Evolutionary conservation across 2,329 filamentous ascomycete genomes (phyloP).

Genomic region (Arthroderma sp.): DNA sequence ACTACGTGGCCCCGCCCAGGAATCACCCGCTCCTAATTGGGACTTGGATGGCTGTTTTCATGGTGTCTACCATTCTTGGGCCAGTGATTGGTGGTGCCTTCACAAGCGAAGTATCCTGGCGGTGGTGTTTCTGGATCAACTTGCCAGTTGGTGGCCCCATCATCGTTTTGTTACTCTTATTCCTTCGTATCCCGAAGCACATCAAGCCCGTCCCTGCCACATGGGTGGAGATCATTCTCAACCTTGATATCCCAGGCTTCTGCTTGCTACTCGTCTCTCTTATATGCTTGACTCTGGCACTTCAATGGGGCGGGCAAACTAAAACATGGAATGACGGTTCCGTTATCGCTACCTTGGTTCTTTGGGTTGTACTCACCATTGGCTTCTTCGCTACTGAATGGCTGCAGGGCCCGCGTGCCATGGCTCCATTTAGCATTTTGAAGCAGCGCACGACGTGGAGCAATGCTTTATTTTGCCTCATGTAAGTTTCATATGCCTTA

Average conservation of each 20-base stretch:
- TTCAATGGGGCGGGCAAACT: conserved; percentile 16
- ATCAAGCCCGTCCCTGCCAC: conserved; percentile 4
- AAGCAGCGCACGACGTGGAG: conserved; percentile 6
- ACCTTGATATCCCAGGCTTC: conserved; percentile 15
- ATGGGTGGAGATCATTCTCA: conserved; percentile 9
- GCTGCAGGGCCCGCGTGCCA: conserved; percentile 5
- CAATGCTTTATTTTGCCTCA: conserved; percentile 6
- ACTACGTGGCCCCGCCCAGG: conserved; percentile 4
- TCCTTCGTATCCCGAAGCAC: conserved; percentile 5
- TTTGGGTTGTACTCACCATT: conserved; percentile 10
- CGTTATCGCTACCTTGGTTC: conserved; percentile 13
- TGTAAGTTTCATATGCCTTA: conserved; percentile 7
- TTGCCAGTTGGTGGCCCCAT: conserved; percentile 7
- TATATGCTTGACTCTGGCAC: conserved; percentile 14
- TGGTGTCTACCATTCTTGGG: conserved; percentile 8
- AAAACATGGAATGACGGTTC: conserved; percentile 13
- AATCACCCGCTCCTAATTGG: conserved; percentile 7
- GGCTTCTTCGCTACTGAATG: conserved; percentile 11
- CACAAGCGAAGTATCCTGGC: conserved; percentile 8
- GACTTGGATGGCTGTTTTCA: conserved; percentile 5
- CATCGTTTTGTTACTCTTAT: conserved; percentile 5
- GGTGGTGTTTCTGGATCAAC: conserved; percentile 9
- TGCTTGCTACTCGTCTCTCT: conserved; percentile 12
- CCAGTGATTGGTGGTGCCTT: conserved; percentile 10
- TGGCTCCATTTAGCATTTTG: conserved; percentile 6